Percentiles rank a stretch among this genome's conserved stretches.
Evolutionary conservation across 1,284 basidiomycete species (phyloP).

Genomic region (Porogramme epimiltina): DNA sequence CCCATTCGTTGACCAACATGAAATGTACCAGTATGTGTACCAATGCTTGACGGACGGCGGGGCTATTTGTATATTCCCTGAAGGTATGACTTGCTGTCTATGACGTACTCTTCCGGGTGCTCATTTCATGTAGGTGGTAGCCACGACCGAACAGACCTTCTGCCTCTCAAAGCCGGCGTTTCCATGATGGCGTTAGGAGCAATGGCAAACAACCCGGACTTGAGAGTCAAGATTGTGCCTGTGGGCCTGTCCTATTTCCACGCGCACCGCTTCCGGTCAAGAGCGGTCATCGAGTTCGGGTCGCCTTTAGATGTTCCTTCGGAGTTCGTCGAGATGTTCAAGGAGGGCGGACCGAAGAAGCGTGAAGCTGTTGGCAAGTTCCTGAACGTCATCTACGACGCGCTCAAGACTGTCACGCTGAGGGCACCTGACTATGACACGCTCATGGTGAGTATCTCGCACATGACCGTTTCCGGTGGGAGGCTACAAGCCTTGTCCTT

Average conservation of each 20-base stretch:
- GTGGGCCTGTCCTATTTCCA: constrained; percentile 97
- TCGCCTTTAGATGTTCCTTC: constrained; percentile 86
- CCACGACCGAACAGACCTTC: constrained; percentile 92
- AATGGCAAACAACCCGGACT: constrained; percentile 87
- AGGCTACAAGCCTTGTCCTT: neutral
- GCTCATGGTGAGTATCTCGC: constrained; percentile 70
- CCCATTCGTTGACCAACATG: constrained; percentile 88
- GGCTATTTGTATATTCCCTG: constrained; percentile 94
- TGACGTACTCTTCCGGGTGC: neutral
- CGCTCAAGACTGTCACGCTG: constrained; percentile 96
- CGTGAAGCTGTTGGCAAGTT: constrained; percentile 90
- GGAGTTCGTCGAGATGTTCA: constrained; percentile 89
- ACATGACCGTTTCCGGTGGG: neutral
- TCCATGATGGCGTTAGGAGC: constrained; percentile 98
- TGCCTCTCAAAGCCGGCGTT: constrained; percentile 95
- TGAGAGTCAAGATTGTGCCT: constrained; percentile 91
- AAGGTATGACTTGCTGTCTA: constrained; percentile 58
- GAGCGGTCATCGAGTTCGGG: constrained; percentile 97
- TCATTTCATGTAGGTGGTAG: constrained; percentile 72
- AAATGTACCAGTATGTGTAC: constrained; percentile 96
- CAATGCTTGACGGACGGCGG: constrained; percentile 85
- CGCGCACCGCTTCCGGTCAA: constrained; percentile 91
- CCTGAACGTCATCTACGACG: constrained; percentile 92
- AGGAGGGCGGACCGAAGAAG: constrained; percentile 87
- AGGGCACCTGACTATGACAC: constrained; percentile 98